Percentiles rank a stretch among this genome's conserved stretches.
These are phyloP conservation scores for Geranium brycei DNA, from an alignment of 345 rosid genomes.

Conservation along the genomic window DNA sequence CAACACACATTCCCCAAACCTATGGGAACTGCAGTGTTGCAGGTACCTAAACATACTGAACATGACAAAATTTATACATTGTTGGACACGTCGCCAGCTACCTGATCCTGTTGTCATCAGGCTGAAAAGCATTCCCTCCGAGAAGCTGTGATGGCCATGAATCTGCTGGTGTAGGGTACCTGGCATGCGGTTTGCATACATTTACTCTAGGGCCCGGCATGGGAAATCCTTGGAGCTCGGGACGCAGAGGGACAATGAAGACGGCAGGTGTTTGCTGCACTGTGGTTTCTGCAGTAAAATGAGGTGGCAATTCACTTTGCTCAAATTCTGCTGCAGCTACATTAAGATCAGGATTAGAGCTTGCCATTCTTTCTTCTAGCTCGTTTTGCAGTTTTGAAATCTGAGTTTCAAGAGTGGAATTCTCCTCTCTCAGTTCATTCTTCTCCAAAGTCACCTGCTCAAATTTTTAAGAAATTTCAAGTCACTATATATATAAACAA, in stretches of 20 bases:
- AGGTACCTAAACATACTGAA: too few species aligned
- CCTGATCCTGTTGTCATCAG: background rate
- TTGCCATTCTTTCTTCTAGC: constrained; percentile 30
- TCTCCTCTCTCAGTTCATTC: constrained; percentile 78
- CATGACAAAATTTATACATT: background rate
- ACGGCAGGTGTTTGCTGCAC: constrained; percentile 44
- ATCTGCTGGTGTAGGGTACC: constrained; percentile 63
- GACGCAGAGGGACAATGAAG: constrained; percentile 49
- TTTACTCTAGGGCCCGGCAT: constrained; percentile 16
- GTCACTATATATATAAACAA: too few species aligned
- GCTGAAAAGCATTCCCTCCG: constrained; percentile 22
- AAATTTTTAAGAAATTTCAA: background rate
- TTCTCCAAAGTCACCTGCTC: constrained; percentile 63
- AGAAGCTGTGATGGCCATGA: constrained; percentile 81
- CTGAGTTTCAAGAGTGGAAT: constrained; percentile 46
- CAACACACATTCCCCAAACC: too few species aligned
- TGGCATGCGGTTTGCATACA: constrained; percentile 79
- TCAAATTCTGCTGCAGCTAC: constrained; percentile 32
- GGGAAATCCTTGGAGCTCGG: constrained; percentile 32
- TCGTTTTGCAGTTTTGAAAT: constrained; percentile 41
- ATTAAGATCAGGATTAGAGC: constrained; percentile 50
- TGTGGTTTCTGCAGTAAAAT: constrained; percentile 18
- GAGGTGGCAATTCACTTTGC: constrained; percentile 12
- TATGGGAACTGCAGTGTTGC: too few species aligned
- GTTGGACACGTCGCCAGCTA: background rate